Evolutionary conservation across 148 eudicot species (phyloP).

Genomic region (Vaccinium myrtillus): DNA sequence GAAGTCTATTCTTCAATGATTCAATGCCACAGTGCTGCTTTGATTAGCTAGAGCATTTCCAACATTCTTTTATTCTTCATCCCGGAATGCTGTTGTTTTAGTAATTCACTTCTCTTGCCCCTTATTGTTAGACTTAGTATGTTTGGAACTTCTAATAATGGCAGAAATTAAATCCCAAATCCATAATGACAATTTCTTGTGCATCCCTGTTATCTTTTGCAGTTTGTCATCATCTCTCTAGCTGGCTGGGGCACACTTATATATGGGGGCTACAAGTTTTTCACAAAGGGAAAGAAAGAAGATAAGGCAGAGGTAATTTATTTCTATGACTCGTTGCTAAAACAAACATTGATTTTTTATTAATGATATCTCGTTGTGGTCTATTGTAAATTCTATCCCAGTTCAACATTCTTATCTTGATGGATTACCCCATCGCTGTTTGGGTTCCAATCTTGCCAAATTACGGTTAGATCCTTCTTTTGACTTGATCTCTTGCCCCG

Average conservation of each 20-base stretch:
- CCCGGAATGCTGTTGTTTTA: not conserved
- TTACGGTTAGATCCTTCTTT: not conserved
- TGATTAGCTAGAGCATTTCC: not conserved
- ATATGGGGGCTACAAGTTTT: conserved; percentile 60
- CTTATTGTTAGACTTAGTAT: not conserved
- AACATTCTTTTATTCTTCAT: not conserved
- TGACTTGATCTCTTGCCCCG: not conserved
- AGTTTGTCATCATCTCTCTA: conserved; percentile 86
- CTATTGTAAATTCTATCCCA: not conserved
- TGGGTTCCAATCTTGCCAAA: not conserved
- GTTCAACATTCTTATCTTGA: not conserved
- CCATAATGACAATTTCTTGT: not conserved
- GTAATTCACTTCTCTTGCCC: not conserved
- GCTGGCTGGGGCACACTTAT: conserved; percentile 71
- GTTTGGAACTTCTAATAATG: not conserved
- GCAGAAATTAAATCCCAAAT: not conserved
- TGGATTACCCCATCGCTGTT: not conserved
- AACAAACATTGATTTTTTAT: conserved; percentile 4
- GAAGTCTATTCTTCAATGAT: not conserved
- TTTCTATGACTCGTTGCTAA: not conserved
- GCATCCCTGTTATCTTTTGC: conserved; percentile 23
- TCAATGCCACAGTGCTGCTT: not conserved
- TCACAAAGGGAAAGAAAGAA: conserved; percentile 61
- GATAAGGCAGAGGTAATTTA: conserved; percentile 55
- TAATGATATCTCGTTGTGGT: not conserved